Base-by-base conservation (phyloP, 2,329 filamentous ascomycete genomes). In the Neofusicoccum sp. region DNA sequence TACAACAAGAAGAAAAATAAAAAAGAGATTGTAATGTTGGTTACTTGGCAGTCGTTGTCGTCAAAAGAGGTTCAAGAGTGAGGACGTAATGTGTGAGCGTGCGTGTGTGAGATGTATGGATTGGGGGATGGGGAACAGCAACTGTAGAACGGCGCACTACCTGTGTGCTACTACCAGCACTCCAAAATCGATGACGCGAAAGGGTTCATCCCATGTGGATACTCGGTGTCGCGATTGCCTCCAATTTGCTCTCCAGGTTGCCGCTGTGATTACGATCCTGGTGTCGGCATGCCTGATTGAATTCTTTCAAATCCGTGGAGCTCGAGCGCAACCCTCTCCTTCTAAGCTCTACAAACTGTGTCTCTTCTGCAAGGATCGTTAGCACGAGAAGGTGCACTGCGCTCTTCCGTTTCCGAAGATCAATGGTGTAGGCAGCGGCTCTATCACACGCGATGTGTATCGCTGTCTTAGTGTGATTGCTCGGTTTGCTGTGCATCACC, bases 1-100 rank as follows among this genome's bases (percentile, higher is more conserved):
- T 45, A 58, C 31, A 44, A 29, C 22, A 56, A 43, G 9, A 22
- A 45, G 41, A 41, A 58, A 54, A 56, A 58, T 58, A 31, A 45
- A 45, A 44, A 34, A 45, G 28, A 56, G 54, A 58, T 58, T 44
- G 54, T 45, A 58, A 58, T 45, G 54, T 58, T 44, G 54, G 54
- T 11, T 45, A 16, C 6, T 36, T 22, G 29, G 47, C 36, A 14
- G 6, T 56, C 12, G n/a, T 58, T 36, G 41, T 37, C 29, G 11
- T 31, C 44, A 5, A 4, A 9, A 31, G 14, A 28, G 5, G 37
- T 8, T 8, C 16, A 44, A 33, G n/a, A 6, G 41, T n/a, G 16
- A 16, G 14, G 34, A 37, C 36, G 31, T 58, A 58, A 58, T 45
- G 54, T 47, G 33, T 43, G 12, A 22, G 22, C 22, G 22, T 22